phyloP scores from a whole-genome alignment of 192 early-diverging fungal species.

The Gigaspora rosea region DNA sequence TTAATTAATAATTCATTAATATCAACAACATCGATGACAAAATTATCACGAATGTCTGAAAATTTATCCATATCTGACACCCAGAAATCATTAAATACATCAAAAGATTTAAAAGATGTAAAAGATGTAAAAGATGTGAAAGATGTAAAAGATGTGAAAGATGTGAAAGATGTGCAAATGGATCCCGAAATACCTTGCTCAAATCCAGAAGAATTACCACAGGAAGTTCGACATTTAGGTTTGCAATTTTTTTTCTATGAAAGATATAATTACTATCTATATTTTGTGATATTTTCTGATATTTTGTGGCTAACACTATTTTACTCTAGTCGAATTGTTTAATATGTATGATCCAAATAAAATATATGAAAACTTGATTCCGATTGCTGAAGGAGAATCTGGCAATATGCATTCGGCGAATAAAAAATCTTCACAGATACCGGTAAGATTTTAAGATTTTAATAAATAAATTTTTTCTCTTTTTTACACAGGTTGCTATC shows the following conservation, averaged over 20 bases:
- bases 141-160: too few species aligned
- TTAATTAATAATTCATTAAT: not conserved
- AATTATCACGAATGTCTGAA: not conserved
- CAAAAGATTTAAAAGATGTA: not conserved
- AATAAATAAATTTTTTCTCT: too few species aligned
- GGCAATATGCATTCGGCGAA: slow-evolving; percentile 87
- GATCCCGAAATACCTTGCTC: not conserved
- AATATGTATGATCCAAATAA: slow-evolving; percentile 77
- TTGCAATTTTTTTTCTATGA: not conserved
- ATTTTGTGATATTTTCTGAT: not conserved
- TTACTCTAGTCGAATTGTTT: slow-evolving; percentile 59
- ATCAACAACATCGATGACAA: not conserved
- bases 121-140: too few species aligned
- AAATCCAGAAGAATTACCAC: not conserved
- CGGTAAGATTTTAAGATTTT: slow-evolving; percentile 6
- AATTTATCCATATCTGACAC: not conserved
- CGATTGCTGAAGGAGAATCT: slow-evolving; percentile 94
- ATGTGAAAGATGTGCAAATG: too few species aligned
- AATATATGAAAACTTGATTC: slow-evolving; percentile 81
- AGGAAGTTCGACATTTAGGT: slow-evolving; percentile 2
- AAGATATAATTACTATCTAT: not conserved
- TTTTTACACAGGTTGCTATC: slow-evolving; percentile 70
- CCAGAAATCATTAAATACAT: not conserved
- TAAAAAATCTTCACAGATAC: slow-evolving; percentile 52
- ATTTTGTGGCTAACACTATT: not conserved